Evolutionary conservation across 176 grass and related monocot species (phyloP).

Genomic region (Pontederia crassipes): DNA sequence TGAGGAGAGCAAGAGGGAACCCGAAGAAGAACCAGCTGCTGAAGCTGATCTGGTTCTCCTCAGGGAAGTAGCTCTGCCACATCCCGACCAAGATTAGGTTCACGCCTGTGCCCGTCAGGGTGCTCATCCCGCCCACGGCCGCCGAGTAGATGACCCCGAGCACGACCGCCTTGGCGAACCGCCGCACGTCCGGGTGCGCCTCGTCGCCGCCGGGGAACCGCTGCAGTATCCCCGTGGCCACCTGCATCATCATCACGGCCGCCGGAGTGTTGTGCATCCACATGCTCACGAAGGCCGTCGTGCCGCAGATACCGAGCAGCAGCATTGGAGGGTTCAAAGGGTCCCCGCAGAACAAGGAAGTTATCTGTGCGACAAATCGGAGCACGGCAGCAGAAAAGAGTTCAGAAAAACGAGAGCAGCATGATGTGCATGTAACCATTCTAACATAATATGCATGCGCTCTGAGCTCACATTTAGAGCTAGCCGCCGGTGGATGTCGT

Average conservation of each 20-base stretch:
- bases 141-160: constrained; percentile 78
- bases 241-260: constrained; percentile 24
- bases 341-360: constrained; percentile 20
- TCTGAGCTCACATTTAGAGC: constrained; percentile 53
- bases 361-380: constrained; percentile 3
- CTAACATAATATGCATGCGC: background rate
- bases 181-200: background rate
- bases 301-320: constrained; percentile 22
- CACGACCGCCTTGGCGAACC: constrained; percentile 66
- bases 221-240: constrained; percentile 20
- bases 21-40: constrained; percentile 85
- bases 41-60: constrained; percentile 57
- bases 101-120: constrained; percentile 70
- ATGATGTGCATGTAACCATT: background rate
- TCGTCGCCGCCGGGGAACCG: constrained; percentile 27
- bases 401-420: background rate
- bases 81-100: constrained; percentile 94
- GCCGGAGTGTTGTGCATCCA: constrained; percentile 28
- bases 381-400: background rate
- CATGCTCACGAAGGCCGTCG: constrained; percentile 22
- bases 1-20: constrained; percentile 52
- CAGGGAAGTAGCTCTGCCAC: constrained; percentile 68
- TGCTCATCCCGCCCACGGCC: constrained; percentile 55
- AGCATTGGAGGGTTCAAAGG: constrained; percentile 16
- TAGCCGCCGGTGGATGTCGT: constrained; percentile 82